phyloP scores from a whole-genome alignment of 768 basidiomycete genomes.

The Chalciporus sphaerocephalus region DNA sequence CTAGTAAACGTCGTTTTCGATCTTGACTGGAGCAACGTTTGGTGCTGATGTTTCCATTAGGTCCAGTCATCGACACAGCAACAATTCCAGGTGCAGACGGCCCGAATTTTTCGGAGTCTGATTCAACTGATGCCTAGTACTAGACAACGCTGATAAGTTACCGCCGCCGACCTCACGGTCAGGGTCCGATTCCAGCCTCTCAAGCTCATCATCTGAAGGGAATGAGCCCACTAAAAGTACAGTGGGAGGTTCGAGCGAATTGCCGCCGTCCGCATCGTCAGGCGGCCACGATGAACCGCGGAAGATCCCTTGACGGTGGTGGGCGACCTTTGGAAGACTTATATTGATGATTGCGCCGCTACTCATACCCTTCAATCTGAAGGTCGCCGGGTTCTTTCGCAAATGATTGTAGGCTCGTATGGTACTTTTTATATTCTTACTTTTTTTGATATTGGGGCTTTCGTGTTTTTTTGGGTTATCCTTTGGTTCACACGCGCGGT shows the following conservation, averaged over 20 bases:
- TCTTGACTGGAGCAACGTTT: background rate
- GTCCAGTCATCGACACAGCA: constrained; percentile 21
- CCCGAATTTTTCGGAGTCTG: constrained; percentile 1
- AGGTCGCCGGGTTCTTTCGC: constrained; percentile 46
- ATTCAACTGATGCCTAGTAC: constrained; percentile 9
- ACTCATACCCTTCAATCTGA: constrained; percentile 41
- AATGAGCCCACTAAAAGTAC: constrained; percentile 2
- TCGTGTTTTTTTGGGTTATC: constrained; percentile 19
- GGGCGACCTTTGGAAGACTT: constrained; percentile 46
- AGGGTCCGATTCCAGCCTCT: background rate
- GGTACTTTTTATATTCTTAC: constrained; percentile 21
- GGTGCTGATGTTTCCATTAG: constrained; percentile 16
- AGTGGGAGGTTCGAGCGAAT: constrained; percentile 6
- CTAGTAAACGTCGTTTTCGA: constrained; percentile 14
- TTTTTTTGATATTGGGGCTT: constrained; percentile 23
- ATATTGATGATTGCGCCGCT: constrained; percentile 40
- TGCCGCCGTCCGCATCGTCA: constrained; percentile 5
- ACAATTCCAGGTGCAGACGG: constrained; percentile 15
- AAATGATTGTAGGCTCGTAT: constrained; percentile 34
- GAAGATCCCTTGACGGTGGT: constrained; percentile 42
- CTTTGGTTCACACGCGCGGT: constrained; percentile 10
- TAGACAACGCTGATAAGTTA: constrained; percentile 13
- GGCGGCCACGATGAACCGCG: constrained; percentile 14
- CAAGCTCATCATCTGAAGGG: constrained; percentile 14
- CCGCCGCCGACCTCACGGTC: background rate